A percentile compares a stretch with the other conserved stretches of the same genome.
These are phyloP conservation scores for Middelhovenomyces tepae DNA, from an alignment of 805 yeast species.

Conservation along the genomic window DNA sequence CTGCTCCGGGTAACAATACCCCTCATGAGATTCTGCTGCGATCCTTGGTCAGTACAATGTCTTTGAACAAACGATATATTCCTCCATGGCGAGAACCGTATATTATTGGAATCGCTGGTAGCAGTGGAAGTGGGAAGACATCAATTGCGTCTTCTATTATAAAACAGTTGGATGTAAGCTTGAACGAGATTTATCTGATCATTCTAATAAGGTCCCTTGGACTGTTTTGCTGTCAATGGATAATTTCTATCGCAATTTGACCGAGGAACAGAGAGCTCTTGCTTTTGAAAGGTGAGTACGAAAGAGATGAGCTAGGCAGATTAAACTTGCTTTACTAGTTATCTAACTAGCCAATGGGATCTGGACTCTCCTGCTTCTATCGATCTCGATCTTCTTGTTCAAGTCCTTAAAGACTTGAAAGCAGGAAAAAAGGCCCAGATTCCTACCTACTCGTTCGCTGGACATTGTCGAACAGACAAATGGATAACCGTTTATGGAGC, in stretches of 20 bases:
- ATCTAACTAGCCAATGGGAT: constrained; percentile 50
- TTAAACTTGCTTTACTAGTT: too few species aligned
- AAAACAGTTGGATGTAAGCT: constrained; percentile 40
- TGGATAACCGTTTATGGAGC: constrained; percentile 83
- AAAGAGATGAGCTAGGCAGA: background rate
- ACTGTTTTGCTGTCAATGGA: constrained; percentile 83
- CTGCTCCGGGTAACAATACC: too few species aligned
- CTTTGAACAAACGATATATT: too few species aligned
- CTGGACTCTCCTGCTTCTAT: constrained; percentile 82
- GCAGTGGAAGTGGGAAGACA: constrained; percentile 88
- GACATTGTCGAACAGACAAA: constrained; percentile 54
- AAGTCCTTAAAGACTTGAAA: constrained; percentile 57
- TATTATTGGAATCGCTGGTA: constrained; percentile 80
- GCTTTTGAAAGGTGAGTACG: constrained; percentile 45
- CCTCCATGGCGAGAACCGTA: constrained; percentile 91
- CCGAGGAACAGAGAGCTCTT: constrained; percentile 44
- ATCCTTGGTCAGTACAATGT: too few species aligned
- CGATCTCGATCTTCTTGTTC: constrained; percentile 64
- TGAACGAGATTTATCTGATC: background rate
- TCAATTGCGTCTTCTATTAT: constrained; percentile 81
- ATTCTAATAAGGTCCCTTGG: constrained; percentile 69
- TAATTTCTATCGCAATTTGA: constrained; percentile 78
- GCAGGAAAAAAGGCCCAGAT: constrained; percentile 58
- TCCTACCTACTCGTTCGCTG: constrained; percentile 60
- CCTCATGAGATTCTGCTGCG: too few species aligned